These are phyloP conservation scores for Ceratocystis albifundus DNA, from an alignment of 2,329 filamentous ascomycete species.

Conservation along the genomic window DNA sequence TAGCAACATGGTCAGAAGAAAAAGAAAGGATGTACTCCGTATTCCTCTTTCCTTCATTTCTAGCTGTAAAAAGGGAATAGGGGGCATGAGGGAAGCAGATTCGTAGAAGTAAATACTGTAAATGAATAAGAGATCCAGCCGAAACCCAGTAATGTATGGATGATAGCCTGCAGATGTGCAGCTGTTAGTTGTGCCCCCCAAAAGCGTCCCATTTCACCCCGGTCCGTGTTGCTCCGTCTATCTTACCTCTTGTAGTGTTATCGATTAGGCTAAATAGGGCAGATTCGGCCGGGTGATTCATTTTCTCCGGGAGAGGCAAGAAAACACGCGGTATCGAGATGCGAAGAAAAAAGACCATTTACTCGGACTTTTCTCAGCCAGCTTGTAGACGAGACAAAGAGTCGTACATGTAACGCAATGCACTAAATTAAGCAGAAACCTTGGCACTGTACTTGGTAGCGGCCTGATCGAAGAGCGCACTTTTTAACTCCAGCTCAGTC, in stretches of 20 bases:
- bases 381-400: background rate
- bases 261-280: too few relatives aligned
- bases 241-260: background rate
- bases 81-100: background rate
- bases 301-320: background rate
- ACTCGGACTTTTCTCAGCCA: background rate
- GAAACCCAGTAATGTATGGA: background rate
- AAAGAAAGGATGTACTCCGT: background rate
- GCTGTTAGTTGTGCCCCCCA: background rate
- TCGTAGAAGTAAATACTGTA: background rate
- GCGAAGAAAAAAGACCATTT: background rate
- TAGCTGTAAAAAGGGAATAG: background rate
- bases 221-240: background rate
- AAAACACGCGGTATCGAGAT: background rate
- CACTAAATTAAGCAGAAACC: slow-evolving; percentile 34
- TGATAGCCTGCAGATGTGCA: too few relatives aligned
- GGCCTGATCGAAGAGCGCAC: slow-evolving; percentile 72
- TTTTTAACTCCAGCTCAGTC: slow-evolving; percentile 70
- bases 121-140: background rate
- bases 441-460: slow-evolving; percentile 79
- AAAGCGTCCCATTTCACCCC: background rate
- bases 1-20: too few relatives aligned
- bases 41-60: background rate
- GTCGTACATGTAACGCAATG: background rate
- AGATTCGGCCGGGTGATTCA: background rate